Evolutionary conservation across 1,139 yeast species (phyloP), one percentile per base, ranked within the genome.

Genomic region (Candida albicans): DNA sequence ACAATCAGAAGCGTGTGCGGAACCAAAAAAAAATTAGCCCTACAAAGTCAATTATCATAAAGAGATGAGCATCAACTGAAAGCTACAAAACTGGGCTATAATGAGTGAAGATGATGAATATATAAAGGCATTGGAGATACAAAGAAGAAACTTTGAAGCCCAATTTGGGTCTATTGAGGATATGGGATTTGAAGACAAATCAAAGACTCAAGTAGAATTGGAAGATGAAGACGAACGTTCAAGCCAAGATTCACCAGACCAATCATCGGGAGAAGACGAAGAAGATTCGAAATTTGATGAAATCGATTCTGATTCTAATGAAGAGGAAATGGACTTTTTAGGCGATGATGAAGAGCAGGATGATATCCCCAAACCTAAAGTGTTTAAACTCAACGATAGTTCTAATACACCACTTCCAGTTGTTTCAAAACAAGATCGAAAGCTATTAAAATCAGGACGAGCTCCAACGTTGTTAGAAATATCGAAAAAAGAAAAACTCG

Each of bases 121-220:
- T 52, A 46, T 66, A 57, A 62, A 57, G 40, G 68, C 71, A n/a
- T 52, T 82, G 55, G 87, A 81, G 55, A 56, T 70, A 25, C 88
- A 83, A 49, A 56, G 89, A 50, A 58, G 68, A 26, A 79, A 82
- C 45, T 84, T 84, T 55, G 91, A 84, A 55, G 79, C 80, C 6
- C 89, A 83, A 64, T 84, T 84, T 59, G 89, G 88, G 0, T 65
- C 79, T 2, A 55, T 84, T 6, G 87, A 81, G 53, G 68, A 68
- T 2, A 58, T 80, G 72, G 88, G 88, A 4, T 82, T 62, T 54
- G 73, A 75, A 40, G 88, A 83, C 54, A 78, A 73, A 57, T 66
- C 81, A 7, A 75, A 66, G 47, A 49, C 37, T 26, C 43, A 47
- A 24, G 38, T 31, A 15, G 43, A 39, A 10, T 24, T 44, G 3